Conservation (phyloP, 2,329 filamentous ascomycete genomes). For the Penicillium polonicum region DNA sequence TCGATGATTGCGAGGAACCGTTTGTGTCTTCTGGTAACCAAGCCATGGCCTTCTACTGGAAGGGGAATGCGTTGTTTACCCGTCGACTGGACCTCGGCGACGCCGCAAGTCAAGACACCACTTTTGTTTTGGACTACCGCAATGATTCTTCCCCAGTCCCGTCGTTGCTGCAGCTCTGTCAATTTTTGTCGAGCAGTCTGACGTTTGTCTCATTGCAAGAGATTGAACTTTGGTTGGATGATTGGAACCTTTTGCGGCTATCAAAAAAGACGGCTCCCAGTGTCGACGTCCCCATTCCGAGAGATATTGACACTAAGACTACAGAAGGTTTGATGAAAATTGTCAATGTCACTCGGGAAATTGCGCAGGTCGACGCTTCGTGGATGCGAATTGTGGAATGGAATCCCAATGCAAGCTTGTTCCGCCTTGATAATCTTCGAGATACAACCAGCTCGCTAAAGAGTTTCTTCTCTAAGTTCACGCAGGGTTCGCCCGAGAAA, state of each 20-base stretch:
- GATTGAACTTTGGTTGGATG: slow-evolving; percentile 88
- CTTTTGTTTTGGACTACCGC: slow-evolving; percentile 92
- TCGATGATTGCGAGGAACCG: slow-evolving; percentile 95
- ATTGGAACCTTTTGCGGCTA: slow-evolving; percentile 75
- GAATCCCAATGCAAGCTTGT: slow-evolving; percentile 59
- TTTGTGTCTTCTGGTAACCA: slow-evolving; percentile 91
- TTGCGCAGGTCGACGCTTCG: slow-evolving; percentile 84
- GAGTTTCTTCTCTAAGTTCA: slow-evolving; percentile 78
- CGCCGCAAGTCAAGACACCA: slow-evolving; percentile 68
- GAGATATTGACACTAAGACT: slow-evolving; percentile 76
- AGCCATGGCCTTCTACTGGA: slow-evolving; percentile 99
- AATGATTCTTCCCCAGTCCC: slow-evolving; percentile 85
- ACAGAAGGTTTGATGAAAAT: slow-evolving; percentile 88
- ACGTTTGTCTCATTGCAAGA: slow-evolving; percentile 88
- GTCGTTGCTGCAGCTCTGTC: slow-evolving; percentile 78
- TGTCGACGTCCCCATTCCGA: slow-evolving; percentile 68
- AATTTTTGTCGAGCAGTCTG: slow-evolving; percentile 91
- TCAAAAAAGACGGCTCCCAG: slow-evolving; percentile 84
- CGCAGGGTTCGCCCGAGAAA: slow-evolving; percentile 52
- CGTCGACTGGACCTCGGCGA: slow-evolving; percentile 73
- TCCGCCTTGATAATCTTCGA: slow-evolving; percentile 39
- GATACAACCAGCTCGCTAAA: slow-evolving; percentile 62
- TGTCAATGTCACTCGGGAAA: slow-evolving; percentile 74
- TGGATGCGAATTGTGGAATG: slow-evolving; percentile 88
- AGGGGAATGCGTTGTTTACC: slow-evolving; percentile 95